Base-by-base conservation (phyloP, 371 early-diverging fungal species). In the Mortierella sp. region DNA sequence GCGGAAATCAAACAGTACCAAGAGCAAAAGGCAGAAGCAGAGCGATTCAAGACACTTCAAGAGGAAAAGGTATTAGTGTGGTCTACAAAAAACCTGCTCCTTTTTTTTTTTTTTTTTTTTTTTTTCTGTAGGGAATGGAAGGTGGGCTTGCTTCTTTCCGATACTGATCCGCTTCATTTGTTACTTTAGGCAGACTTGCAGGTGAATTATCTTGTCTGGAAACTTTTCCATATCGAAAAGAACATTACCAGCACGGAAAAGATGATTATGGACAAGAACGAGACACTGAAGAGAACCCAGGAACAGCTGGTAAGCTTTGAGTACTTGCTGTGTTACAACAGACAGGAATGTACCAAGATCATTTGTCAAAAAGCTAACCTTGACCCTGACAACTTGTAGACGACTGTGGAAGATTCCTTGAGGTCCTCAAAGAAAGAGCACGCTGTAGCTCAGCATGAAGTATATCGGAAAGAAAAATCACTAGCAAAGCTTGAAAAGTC, bases 21-120 rank as follows among this genome's bases (percentile, higher is more conserved):
- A 60, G 96, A 94, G 72, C 97, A 98, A 82, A 93, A 96, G 77
- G 91, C 89, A 19, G 97, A 98, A 65, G 95, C 95, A 7, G 95
- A 96, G 62, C 85, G 87, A 4, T 98, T 90, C 82, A 93, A 95
- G 68, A 81, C 84, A 26, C 81, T 94, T 59, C 84, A 89, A 21
- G 81, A 79, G 21, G 86, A 92, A 63, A 81, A 84, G 82, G 90
- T 87, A 64, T 44, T 23, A 14, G 9, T 14, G 37, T n/a, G n/a
- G n/a, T n/a, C 51, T 12, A 46, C 9, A 50, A 2, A 53, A 23
- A 19, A 12, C 53, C 21, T 2, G 3, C 53, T 11, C n/a, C 44
- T 14, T 21, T 23, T 23, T 14, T 57, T 1, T 43, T 19, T 21
- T 51, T 43, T 19, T 21, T 51, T 11, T 9, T 56, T 14, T 21